Base-by-base conservation (phyloP, 768 basidiomycete genomes). In the Gloeopeniophorella convolvens region DNA sequence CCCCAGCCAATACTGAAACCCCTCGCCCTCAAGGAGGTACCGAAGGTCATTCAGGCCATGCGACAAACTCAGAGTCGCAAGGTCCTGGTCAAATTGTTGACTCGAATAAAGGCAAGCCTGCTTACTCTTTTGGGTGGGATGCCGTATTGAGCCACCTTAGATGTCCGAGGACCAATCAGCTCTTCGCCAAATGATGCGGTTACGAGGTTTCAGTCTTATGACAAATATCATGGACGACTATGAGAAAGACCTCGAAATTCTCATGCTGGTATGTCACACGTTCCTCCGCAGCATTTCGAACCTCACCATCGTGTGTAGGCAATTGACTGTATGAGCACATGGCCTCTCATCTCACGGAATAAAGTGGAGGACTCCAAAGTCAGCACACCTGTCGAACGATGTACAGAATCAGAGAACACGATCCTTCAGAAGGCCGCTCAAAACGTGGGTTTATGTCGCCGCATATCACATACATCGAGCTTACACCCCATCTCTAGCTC, bases 161-260 rank as follows among this genome's bases (percentile, higher is more conserved):
- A 82, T 95, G 50, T 95, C 95, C 2, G 81, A 85, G 32, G 90
- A 95, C 54, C 75, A 79, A 36, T 72, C 79, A 0, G 81, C 90
- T 11, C 71, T 92, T 21, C 75, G 89, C 26, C 82, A 91, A 63
- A 74, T 98, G 41, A 85, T 96, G 80, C 85, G 92, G 4, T 71
- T 97, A 61, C 90, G 96, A 62, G 94, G 94, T 2, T 89, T 94
- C 64, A 88, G 85, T 66, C 70, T 93, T 13, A 94, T 98, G 90
- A 84, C 80, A 37, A 89, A 87, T 61, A 75, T 97, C 32, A 69
- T 98, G 26, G 79, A 86, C 31, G 92, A 97, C 60, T 71, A 91
- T 57, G 62, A 62, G 10, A 71, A 75, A 15, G 90, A 98, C 61
- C 41, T 70, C 27, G 89, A 93, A 33, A 70, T 95, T 33, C 67